Percentiles rank a stretch among this genome's conserved stretches.
These are phyloP conservation scores for Gillenia trifoliata DNA, from an alignment of 306 rosid species.

Conservation along the genomic window DNA sequence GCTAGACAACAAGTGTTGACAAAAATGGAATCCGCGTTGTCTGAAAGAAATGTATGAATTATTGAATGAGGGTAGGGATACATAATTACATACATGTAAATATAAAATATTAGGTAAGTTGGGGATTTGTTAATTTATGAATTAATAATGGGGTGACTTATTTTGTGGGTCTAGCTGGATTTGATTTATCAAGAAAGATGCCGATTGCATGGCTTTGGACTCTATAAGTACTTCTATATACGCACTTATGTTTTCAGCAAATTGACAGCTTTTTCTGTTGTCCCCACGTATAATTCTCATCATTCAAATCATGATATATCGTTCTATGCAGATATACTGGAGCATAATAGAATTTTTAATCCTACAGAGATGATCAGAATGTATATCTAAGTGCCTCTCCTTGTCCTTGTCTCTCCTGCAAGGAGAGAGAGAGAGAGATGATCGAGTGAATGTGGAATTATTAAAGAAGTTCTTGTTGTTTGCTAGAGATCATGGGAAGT, in stretches of 20 bases:
- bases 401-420: no score
- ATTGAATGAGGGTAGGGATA: neutral
- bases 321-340: neutral
- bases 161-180: constrained; percentile 36
- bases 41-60: neutral
- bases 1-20: constrained; percentile 17
- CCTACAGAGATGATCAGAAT: no score
- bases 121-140: neutral
- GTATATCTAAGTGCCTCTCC: neutral
- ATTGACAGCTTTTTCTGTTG: neutral
- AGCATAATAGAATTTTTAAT: no score
- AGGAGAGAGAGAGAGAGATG: no score
- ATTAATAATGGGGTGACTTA: neutral
- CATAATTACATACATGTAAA: neutral
- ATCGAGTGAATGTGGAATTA: neutral
- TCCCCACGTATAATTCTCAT: neutral
- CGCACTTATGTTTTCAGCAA: neutral
- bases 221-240: neutral
- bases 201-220: constrained; percentile 9
- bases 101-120: constrained; percentile 16
- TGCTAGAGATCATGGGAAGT: neutral
- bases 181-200: constrained; percentile 20
- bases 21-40: constrained; percentile 5
- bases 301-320: neutral
- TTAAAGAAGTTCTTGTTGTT: neutral